Evolutionary conservation across 2,329 filamentous ascomycete genomes (phyloP).

Genomic region (Aspergillus uvarum): DNA sequence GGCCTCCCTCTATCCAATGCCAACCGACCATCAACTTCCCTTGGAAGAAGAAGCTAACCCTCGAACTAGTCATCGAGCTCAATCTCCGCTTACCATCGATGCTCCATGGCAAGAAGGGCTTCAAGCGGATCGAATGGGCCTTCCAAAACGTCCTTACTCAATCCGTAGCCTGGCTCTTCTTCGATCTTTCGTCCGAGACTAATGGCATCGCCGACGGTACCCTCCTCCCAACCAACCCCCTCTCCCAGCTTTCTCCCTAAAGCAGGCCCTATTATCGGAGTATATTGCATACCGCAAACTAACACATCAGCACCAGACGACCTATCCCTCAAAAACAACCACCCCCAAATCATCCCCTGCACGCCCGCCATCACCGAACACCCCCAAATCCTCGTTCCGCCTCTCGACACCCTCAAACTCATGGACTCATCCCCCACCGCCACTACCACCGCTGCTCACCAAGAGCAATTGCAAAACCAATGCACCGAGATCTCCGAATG

Average conservation of each 20-base stretch:
- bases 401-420: slow-evolving; percentile 29
- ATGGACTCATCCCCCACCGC: slow-evolving; percentile 21
- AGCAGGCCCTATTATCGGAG: no score
- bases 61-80: slow-evolving; percentile 65
- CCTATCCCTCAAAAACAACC: slow-evolving; percentile 37
- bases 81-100: slow-evolving; percentile 74
- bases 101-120: slow-evolving; percentile 79
- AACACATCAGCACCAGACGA: slow-evolving; percentile 21
- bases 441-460: slow-evolving; percentile 14
- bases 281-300: not conserved
- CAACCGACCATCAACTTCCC: no score
- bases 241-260: not conserved
- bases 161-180: slow-evolving; percentile 75
- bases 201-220: slow-evolving; percentile 45
- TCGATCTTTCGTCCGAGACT: slow-evolving; percentile 50
- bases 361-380: slow-evolving; percentile 26
- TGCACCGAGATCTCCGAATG: slow-evolving; percentile 61
- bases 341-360: slow-evolving; percentile 38
- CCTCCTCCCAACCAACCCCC: not conserved
- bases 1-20: slow-evolving; percentile 9
- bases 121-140: slow-evolving; percentile 74
- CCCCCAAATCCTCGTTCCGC: slow-evolving; percentile 31
- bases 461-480: slow-evolving; percentile 59
- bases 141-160: slow-evolving; percentile 72
- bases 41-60: slow-evolving; percentile 14